Conservation (phyloP, 495 filamentous ascomycete genomes). For the Copromyces sp. region DNA sequence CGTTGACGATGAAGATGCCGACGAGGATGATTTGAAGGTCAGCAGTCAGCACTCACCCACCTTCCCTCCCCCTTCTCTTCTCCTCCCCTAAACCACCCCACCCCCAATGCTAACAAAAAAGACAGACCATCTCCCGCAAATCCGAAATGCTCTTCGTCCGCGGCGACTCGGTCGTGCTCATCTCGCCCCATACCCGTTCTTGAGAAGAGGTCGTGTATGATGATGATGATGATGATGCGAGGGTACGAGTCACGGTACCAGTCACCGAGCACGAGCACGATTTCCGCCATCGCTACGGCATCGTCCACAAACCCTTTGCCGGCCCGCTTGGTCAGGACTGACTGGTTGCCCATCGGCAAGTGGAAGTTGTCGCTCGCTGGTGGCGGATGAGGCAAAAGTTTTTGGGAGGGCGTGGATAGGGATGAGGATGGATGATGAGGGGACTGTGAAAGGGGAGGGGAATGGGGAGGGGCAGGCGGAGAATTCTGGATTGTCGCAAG, state of each 20-base stretch:
- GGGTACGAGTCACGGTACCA: neutral
- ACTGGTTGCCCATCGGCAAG: neutral
- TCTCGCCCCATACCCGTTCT: constrained; percentile 58
- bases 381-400: neutral
- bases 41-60: neutral
- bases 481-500: neutral
- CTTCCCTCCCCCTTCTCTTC: neutral
- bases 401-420: neutral
- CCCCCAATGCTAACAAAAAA: neutral
- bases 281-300: neutral
- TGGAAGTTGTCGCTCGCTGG: neutral
- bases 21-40: constrained; percentile 46
- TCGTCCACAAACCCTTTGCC: neutral
- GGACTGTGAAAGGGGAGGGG: neutral
- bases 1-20: constrained; percentile 72
- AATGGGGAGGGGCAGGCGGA: neutral
- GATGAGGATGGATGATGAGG: neutral
- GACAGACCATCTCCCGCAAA: constrained; percentile 87
- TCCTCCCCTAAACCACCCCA: neutral
- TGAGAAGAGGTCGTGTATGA: constrained; percentile 6
- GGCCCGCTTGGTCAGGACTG: neutral
- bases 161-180: constrained; percentile 96
- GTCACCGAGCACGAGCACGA: neutral
- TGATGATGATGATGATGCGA: no score
- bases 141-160: constrained; percentile 99